Evolutionary conservation across 2,329 filamentous ascomycete genomes (phyloP).

Genomic region (Fusarium sp.): DNA sequence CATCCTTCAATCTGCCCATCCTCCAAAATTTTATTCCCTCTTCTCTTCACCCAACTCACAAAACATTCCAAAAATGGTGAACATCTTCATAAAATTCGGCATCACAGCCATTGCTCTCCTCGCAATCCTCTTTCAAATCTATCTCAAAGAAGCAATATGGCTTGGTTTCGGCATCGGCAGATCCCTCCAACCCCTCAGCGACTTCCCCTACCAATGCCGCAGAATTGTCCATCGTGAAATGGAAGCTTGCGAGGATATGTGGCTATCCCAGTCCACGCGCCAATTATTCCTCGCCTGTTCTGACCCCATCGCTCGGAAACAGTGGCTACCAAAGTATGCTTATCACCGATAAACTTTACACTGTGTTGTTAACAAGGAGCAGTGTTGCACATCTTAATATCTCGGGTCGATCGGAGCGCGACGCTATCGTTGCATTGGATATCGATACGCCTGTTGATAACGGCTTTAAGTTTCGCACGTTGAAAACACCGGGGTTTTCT

Average conservation of each 20-base stretch:
- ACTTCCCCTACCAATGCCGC: slow-evolving; percentile 46
- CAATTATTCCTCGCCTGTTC: slow-evolving; percentile 46
- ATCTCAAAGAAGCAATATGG: slow-evolving; percentile 42
- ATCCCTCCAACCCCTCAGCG: slow-evolving; percentile 33
- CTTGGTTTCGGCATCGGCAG: slow-evolving; percentile 39
- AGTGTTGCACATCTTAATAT: slow-evolving; percentile 44
- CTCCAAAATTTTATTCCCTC: not conserved
- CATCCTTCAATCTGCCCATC: not conserved
- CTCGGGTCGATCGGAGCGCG: slow-evolving; percentile 47
- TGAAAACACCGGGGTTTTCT: slow-evolving; percentile 46
- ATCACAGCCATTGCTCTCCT: slow-evolving; percentile 18
- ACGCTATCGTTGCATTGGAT: slow-evolving; percentile 51
- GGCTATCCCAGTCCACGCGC: slow-evolving; percentile 39
- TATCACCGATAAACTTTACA: rapidly evolving
- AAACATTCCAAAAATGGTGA: slow-evolving; percentile 12
- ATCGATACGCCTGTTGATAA: slow-evolving; percentile 47
- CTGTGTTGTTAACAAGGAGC: not conserved
- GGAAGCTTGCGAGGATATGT: slow-evolving; percentile 48
- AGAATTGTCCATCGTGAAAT: slow-evolving; percentile 30
- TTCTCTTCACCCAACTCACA: rapidly evolving
- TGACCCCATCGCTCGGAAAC: slow-evolving; percentile 23
- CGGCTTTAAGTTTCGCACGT: slow-evolving; percentile 37
- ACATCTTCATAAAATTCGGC: slow-evolving; percentile 21
- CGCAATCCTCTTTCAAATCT: slow-evolving; percentile 42
- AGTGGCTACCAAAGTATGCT: slow-evolving; percentile 42